Conservation (phyloP, 129 eudicot genomes). For the Glebionis coronaria region DNA sequence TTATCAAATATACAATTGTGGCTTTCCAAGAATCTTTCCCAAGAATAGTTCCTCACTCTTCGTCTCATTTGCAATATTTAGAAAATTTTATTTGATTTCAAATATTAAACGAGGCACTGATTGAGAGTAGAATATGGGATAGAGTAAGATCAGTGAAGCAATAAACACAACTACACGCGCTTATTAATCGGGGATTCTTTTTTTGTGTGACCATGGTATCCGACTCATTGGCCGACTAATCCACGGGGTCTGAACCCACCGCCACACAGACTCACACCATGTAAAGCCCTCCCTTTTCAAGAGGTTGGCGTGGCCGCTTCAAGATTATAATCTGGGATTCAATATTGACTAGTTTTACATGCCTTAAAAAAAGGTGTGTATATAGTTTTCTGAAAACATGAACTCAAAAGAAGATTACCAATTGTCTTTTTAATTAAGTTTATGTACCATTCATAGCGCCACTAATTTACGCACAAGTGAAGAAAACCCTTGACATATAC, state of each 20-base stretch:
- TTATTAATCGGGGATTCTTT: neutral
- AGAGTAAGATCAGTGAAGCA: neutral
- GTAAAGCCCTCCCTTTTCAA: too few species aligned
- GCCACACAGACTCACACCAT: too few species aligned
- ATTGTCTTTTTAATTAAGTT: too few species aligned
- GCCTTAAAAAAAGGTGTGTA: too few species aligned
- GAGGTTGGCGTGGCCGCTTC: too few species aligned
- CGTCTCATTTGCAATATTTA: neutral
- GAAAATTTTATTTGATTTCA: neutral
- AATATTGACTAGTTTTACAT: neutral
- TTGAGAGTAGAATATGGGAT: too few species aligned
- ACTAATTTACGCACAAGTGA: neutral
- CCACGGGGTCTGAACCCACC: too few species aligned
- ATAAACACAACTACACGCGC: neutral
- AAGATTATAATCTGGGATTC: neutral
- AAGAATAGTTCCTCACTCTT: constrained; percentile 1
- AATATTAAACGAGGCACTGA: too few species aligned
- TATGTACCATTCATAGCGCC: neutral
- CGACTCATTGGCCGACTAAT: too few species aligned
- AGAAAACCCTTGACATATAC: neutral
- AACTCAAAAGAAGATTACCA: too few species aligned
- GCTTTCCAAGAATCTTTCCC: constrained; percentile 18
- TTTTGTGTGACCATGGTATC: too few species aligned
- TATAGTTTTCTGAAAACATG: neutral
- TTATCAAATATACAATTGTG: constrained; percentile 9